Evolutionary conservation across 495 filamentous ascomycete genomes (phyloP), one percentile per base, ranked within the genome.

Genomic region (Astrocystis sublimbata): DNA sequence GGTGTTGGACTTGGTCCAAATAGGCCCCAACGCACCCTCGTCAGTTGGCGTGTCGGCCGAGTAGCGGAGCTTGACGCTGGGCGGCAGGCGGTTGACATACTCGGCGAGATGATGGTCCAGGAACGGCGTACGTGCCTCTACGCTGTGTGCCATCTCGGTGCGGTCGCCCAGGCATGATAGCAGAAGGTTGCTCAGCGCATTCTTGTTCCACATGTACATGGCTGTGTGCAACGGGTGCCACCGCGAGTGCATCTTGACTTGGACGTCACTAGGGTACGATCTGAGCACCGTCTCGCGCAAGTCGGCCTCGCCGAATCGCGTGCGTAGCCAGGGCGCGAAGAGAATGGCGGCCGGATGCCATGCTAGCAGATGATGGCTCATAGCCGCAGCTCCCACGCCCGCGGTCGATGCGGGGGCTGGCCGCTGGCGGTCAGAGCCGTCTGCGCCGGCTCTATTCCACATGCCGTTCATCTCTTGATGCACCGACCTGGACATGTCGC

Each of bases 211-310:
- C 8, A 80, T 54, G 59, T 83, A 84, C 50, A 73, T 55, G 0
- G 81, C 64, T 1, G 79, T 61, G 64, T 84, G 76, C n/a, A 84
- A 64, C 2, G 80, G 76, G 62, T 84, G 83, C 81, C 81, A 84
- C 30, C 67, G 70, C 1, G 63, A 58, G 6, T 10, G n/a, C n/a
- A 82, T 80, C 2, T 68, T 65, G 10, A 64, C 49, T 6, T 68
- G 43, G 8, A 45, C 63, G 17, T 64, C 63, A 15, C 56, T 30
- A 4, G 57, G 6, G 6, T 62, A 47, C 31, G 58, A 57, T 3
- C 65, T 36, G 15, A 64, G 42, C 19, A 45, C 42, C 3, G 42
- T 45, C 24, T 45, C 8, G 19, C 42, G 42, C 19, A 24, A 24
- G 42, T 45, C 42, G 4, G n/a, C n/a, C 19, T 45, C 42, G 19